These are phyloP conservation scores for Apiotrichum siamense DNA, from an alignment of 1,284 basidiomycete species.

Conservation along the genomic window DNA sequence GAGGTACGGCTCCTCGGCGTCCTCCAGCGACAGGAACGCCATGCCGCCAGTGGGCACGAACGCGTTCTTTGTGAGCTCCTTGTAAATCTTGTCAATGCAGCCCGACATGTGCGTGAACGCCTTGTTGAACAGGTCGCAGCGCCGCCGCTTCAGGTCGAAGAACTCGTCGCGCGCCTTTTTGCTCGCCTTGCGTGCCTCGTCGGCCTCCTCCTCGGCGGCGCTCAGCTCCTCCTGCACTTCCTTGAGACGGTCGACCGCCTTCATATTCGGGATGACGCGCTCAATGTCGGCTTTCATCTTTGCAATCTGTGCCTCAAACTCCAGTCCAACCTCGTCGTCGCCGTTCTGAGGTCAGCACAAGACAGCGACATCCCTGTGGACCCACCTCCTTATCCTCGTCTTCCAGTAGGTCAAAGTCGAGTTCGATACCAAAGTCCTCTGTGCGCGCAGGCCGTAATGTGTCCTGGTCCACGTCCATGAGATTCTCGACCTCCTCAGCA, in stretches of 20 bases:
- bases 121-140: slow-evolving; percentile 90
- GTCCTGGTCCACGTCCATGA: slow-evolving; percentile 79
- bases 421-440: slow-evolving; percentile 81
- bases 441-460: slow-evolving; percentile 64
- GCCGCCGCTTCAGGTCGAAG: slow-evolving; percentile 73
- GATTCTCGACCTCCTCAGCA: slow-evolving; percentile 59
- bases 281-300: slow-evolving; percentile 80
- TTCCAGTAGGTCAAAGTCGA: slow-evolving; percentile 73
- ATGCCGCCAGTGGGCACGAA: slow-evolving; percentile 83
- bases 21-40: slow-evolving; percentile 91
- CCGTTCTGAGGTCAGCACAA: slow-evolving; percentile 53
- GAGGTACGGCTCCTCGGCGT: slow-evolving; percentile 94
- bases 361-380: neutral
- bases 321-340: slow-evolving; percentile 60
- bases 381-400: slow-evolving; percentile 64
- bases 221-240: slow-evolving; percentile 69
- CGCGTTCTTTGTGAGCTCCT: slow-evolving; percentile 92
- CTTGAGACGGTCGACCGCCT: slow-evolving; percentile 88
- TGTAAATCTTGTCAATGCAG: slow-evolving; percentile 91
- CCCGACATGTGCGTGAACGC: slow-evolving; percentile 95
- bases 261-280: slow-evolving; percentile 91
- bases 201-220: slow-evolving; percentile 55
- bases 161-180: slow-evolving; percentile 85
- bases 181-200: slow-evolving; percentile 63
- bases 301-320: slow-evolving; percentile 70